Percentiles rank a stretch among this genome's conserved stretches.
These are phyloP conservation scores for Monosporozyma aerobia DNA, from an alignment of 805 yeast species.

Conservation along the genomic window DNA sequence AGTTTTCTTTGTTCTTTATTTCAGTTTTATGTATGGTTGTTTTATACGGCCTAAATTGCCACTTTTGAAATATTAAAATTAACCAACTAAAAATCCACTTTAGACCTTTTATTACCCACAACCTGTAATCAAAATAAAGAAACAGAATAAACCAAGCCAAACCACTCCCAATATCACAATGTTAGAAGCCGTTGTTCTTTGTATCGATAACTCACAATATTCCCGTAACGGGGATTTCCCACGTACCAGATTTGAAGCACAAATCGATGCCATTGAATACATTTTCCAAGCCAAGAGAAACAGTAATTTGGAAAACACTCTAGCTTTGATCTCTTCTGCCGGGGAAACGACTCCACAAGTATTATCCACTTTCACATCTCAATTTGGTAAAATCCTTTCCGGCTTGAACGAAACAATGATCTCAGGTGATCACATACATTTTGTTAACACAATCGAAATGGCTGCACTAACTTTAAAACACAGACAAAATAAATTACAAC, in stretches of 20 bases:
- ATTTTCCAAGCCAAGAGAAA: conserved; percentile 80
- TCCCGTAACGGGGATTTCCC: conserved; percentile 93
- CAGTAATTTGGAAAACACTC: conserved; percentile 88
- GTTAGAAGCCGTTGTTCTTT: conserved; percentile 91
- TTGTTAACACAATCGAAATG: conserved; percentile 81
- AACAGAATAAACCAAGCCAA: background rate
- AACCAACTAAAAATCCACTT: background rate
- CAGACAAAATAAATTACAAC: conserved; percentile 88
- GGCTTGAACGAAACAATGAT: conserved; percentile 77
- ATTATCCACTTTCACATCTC: conserved; percentile 78
- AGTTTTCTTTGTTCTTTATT: background rate
- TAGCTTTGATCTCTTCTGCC: conserved; percentile 82
- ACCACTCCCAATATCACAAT: conserved; percentile 14
- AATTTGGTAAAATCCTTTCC: conserved; percentile 73
- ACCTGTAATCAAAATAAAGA: background rate
- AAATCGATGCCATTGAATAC: conserved; percentile 78
- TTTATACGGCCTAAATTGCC: background rate
- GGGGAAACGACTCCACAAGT: conserved; percentile 74
- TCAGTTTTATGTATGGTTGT: background rate
- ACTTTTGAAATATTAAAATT: background rate
- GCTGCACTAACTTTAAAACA: conserved; percentile 91
- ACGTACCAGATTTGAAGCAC: conserved; percentile 84
- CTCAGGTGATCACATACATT: conserved; percentile 49
- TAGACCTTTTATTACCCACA: background rate
- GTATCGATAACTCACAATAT: conserved; percentile 91